These are phyloP conservation scores for Pythium folliculosum DNA, from an alignment of 352 stramenopile genomes.

Conservation along the genomic window DNA sequence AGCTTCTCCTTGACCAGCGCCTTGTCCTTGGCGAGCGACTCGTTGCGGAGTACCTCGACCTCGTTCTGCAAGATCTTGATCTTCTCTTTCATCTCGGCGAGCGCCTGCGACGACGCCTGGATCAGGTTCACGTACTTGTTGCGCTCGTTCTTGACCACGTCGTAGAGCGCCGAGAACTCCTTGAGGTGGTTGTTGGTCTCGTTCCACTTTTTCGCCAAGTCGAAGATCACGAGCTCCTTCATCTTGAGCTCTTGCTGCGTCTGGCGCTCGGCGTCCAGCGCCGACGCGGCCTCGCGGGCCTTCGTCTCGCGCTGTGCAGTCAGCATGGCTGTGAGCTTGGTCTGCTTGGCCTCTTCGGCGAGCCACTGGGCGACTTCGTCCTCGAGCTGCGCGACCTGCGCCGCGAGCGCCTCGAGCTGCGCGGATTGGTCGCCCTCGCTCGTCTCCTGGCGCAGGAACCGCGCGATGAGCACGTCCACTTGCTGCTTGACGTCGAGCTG, in stretches of 20 bases:
- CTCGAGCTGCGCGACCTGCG: conserved; percentile 75
- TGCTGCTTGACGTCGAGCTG: conserved; percentile 89
- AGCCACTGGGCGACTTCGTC: conserved; percentile 86
- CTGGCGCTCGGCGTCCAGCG: conserved; percentile 77
- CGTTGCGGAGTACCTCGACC: conserved; percentile 93
- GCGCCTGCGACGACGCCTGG: conserved; percentile 87
- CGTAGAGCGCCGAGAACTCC: conserved; percentile 93
- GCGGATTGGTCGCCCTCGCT: conserved; percentile 70
- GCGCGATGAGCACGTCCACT: conserved; percentile 88
- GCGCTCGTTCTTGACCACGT: conserved; percentile 95
- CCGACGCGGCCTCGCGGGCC: conserved; percentile 77
- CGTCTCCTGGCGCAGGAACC: conserved; percentile 87
- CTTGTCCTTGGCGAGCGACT: conserved; percentile 92
- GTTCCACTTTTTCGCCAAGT: conserved; percentile 94
- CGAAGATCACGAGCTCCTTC: conserved; percentile 93
- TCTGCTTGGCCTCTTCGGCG: conserved; percentile 86
- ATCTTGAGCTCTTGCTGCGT: conserved; percentile 92
- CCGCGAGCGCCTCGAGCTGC: conserved; percentile 64
- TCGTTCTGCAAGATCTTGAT: conserved; percentile 96
- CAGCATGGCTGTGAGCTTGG: conserved; percentile 87
- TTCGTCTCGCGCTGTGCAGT: conserved; percentile 92
- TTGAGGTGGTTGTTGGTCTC: conserved; percentile 92
- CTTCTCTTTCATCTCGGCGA: conserved; percentile 96
- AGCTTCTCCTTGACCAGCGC: conserved; percentile 90
- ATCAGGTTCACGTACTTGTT: conserved; percentile 97